Evolutionary conservation across 345 rosid species (phyloP).

Genomic region (Arabis hirsuta): DNA sequence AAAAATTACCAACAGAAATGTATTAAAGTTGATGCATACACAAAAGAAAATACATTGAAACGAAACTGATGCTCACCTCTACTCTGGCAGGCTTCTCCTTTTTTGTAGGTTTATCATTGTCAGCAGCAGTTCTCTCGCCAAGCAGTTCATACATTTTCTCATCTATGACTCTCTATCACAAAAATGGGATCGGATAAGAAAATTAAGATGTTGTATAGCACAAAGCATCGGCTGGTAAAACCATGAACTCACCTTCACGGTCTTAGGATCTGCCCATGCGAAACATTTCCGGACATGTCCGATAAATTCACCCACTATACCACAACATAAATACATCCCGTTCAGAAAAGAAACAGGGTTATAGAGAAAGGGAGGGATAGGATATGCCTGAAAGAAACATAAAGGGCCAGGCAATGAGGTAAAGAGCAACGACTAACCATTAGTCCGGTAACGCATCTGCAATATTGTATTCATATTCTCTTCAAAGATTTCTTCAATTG

Average conservation of each 20-base stretch:
- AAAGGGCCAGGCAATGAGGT: background rate
- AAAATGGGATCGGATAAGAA: constrained; percentile 16
- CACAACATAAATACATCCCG: constrained; percentile 15
- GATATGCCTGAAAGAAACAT: background rate
- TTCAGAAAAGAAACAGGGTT: constrained; percentile 24
- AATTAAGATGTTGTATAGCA: background rate
- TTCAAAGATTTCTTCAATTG: constrained; percentile 67
- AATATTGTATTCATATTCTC: constrained; percentile 61
- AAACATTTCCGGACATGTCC: constrained; percentile 72
- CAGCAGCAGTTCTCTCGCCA: constrained; percentile 92
- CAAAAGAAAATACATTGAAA: constrained; percentile 6
- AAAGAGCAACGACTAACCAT: constrained; percentile 60
- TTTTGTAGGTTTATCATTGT: constrained; percentile 86
- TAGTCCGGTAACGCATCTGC: constrained; percentile 81
- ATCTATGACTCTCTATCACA: constrained; percentile 69
- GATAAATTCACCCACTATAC: constrained; percentile 69
- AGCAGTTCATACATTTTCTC: constrained; percentile 72
- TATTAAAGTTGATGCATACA: constrained; percentile 21
- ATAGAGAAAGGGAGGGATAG: background rate
- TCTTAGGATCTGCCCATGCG: constrained; percentile 95
- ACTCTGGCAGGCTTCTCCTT: constrained; percentile 84
- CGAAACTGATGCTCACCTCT: constrained; percentile 51
- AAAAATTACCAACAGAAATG: constrained; percentile 14
- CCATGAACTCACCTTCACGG: constrained; percentile 63
- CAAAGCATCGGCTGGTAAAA: constrained; percentile 1